Conservation (phyloP, 2,329 filamentous ascomycete species). For the Penicillium sp. region DNA sequence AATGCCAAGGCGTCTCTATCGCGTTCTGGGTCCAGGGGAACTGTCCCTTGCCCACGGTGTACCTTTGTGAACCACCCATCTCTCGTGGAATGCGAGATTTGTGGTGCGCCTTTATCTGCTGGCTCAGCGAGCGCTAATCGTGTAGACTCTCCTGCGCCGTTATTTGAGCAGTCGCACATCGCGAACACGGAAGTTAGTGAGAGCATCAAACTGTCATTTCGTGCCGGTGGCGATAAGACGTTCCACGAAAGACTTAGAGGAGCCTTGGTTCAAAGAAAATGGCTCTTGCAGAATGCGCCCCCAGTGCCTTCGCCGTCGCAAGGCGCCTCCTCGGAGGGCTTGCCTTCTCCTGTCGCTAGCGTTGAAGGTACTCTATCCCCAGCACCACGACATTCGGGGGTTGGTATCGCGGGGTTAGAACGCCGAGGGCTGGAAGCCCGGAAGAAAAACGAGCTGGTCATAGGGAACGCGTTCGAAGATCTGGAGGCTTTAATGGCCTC, state of each 20-base stretch:
- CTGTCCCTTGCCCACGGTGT: constrained; percentile 70
- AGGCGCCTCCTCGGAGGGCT: constrained; percentile 29
- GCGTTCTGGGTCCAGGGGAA: constrained; percentile 8
- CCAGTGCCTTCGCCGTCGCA: constrained; percentile 67
- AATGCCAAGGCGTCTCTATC: neutral
- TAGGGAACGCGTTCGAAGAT: constrained; percentile 92
- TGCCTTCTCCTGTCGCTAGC: constrained; percentile 20
- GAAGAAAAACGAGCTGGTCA: constrained; percentile 89
- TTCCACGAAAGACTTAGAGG: constrained; percentile 87
- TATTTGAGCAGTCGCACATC: constrained; percentile 49
- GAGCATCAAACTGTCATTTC: constrained; percentile 87
- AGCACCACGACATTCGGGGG: constrained; percentile 54
- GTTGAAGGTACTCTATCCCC: constrained; percentile 23
- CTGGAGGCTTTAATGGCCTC: constrained; percentile 96
- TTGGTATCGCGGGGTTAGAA: constrained; percentile 90
- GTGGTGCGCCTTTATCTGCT: constrained; percentile 69
- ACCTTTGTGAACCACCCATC: constrained; percentile 94
- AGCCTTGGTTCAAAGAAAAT: constrained; percentile 88
- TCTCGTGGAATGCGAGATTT: constrained; percentile 83
- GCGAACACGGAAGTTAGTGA: constrained; percentile 62
- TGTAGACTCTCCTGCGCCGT: constrained; percentile 75
- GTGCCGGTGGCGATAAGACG: constrained; percentile 80
- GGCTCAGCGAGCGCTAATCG: constrained; percentile 46
- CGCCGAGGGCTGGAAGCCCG: constrained; percentile 78
- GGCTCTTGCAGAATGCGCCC: constrained; percentile 86